Evolutionary conservation across 2,329 filamentous ascomycete genomes (phyloP).

Genomic region (Dothideomycetes sp.): DNA sequence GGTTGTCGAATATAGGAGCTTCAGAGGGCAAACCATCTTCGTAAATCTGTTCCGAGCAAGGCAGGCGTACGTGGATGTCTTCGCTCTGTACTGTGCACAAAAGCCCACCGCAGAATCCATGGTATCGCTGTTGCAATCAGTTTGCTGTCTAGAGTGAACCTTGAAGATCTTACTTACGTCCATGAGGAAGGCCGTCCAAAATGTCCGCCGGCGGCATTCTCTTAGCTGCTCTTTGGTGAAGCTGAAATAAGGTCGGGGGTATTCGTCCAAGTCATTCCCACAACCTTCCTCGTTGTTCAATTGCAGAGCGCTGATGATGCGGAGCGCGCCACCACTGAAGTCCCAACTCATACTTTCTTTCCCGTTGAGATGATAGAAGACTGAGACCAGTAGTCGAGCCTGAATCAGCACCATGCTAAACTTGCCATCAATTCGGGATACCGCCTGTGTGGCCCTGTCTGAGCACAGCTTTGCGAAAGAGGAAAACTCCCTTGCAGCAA

Average conservation of each 20-base stretch:
- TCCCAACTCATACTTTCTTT: constrained; percentile 55
- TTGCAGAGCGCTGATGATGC: constrained; percentile 50
- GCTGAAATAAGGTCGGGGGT: constrained; percentile 17
- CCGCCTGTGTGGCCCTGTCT: constrained; percentile 49
- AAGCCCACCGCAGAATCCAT: constrained; percentile 45
- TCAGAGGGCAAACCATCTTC: constrained; percentile 50
- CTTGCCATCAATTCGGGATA: constrained; percentile 41
- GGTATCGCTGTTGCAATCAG: constrained; percentile 41
- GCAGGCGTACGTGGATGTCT: constrained; percentile 59
- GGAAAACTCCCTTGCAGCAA: constrained; percentile 32
- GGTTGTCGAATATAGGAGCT: constrained; percentile 50
- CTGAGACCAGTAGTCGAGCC: constrained; percentile 54
- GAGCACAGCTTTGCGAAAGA: constrained; percentile 39
- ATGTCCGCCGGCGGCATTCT: constrained; percentile 60
- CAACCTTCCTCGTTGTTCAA: constrained; percentile 53
- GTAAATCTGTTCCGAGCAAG: constrained; percentile 52
- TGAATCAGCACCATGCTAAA: constrained; percentile 58
- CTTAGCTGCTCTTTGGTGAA: constrained; percentile 36
- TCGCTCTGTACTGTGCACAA: constrained; percentile 50
- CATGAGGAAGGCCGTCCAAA: constrained; percentile 63
- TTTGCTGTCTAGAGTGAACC: background rate
- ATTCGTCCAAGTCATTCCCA: constrained; percentile 15
- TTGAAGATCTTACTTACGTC: constrained; percentile 42
- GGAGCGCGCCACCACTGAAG: constrained; percentile 52
- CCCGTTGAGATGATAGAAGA: constrained; percentile 56